phyloP scores from a whole-genome alignment of 2,329 filamentous ascomycete genomes.

The Eutypa lata region DNA sequence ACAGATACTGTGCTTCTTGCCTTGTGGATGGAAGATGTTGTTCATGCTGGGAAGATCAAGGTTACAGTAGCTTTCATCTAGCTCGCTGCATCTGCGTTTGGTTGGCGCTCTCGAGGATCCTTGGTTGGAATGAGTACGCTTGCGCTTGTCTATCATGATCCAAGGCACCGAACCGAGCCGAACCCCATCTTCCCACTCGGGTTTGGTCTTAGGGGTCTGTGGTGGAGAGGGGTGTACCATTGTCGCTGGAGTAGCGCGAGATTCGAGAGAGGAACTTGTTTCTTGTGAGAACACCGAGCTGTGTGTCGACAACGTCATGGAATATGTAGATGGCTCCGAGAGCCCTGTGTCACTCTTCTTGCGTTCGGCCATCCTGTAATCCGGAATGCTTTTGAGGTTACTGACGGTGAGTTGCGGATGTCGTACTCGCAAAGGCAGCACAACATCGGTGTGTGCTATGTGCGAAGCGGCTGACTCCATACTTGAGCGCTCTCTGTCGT shows the following conservation, averaged over 20 bases:
- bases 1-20: background rate
- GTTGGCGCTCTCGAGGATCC: background rate
- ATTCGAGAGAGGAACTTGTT: background rate
- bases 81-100: conserved; percentile 9
- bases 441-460: background rate
- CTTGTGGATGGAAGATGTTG: conserved; percentile 2
- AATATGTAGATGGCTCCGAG: conserved; percentile 8
- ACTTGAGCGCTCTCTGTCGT: background rate
- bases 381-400: conserved; percentile 1
- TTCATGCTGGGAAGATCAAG: conserved; percentile 14
- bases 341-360: background rate
- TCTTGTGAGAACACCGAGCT: conserved; percentile 16
- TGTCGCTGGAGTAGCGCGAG: conserved; percentile 9
- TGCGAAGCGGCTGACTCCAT: background rate
- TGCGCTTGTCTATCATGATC: background rate
- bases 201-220: conserved; percentile 8
- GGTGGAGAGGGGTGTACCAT: conserved; percentile 16
- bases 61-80: conserved; percentile 4
- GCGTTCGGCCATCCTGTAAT: conserved; percentile 1
- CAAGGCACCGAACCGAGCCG: conserved; percentile 3
- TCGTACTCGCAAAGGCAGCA: conserved; percentile 6
- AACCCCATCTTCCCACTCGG: conserved; percentile 10
- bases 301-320: conserved; percentile 14
- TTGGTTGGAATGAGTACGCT: background rate
- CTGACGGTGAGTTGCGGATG: conserved; percentile 6